Evolutionary conservation across 148 eudicot species (phyloP), one percentile per base, ranked within the genome.

Genomic region (Spergularia bocconei): DNA sequence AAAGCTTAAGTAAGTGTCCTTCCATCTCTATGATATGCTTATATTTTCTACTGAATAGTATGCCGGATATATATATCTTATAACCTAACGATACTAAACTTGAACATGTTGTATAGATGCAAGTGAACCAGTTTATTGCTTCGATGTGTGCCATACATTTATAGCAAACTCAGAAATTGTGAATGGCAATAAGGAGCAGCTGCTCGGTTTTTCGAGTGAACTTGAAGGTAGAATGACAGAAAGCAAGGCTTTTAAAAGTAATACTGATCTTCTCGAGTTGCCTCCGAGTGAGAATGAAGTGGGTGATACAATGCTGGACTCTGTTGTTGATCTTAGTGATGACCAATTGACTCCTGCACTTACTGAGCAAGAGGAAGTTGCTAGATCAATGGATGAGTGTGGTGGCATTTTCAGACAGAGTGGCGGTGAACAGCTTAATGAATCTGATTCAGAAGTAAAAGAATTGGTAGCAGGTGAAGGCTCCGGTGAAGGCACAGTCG

Each of bases 281-380:
- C 51, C 63, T 64, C 36, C 11, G 61, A 65, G 33, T 58, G 72
- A 44, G 53, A 23, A 55, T 57, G 66, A 52, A 59, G 67, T 21
- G 15, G 71, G 19, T 10, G 11, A 23, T 38, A 58, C 14, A 63
- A 17, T 15, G 48, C 6, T 10, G 47, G 50, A 53, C 50, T 38
- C 29, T 58, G 39, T 2, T 47, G 54, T 48, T 47, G 38, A 16
- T 20, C 39, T 16, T 11, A 12, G 17, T 44, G 19, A 12, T 16
- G 56, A 51, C 69, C 50, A 73, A 50, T 13, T 62, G 9, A 69
- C 44, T 38, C 44, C 16, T 29, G 23, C 57, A 58, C 33, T 41
- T 20, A 21, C 23, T 0, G 78, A 67, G 66, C 62, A 38, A 53
- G 63, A 63, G 71, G 78, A 64, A 19, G 63, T 63, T 64, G 20